Evolutionary conservation across 495 filamentous ascomycete genomes (phyloP).

Genomic region (Xylaria flabelliformis): DNA sequence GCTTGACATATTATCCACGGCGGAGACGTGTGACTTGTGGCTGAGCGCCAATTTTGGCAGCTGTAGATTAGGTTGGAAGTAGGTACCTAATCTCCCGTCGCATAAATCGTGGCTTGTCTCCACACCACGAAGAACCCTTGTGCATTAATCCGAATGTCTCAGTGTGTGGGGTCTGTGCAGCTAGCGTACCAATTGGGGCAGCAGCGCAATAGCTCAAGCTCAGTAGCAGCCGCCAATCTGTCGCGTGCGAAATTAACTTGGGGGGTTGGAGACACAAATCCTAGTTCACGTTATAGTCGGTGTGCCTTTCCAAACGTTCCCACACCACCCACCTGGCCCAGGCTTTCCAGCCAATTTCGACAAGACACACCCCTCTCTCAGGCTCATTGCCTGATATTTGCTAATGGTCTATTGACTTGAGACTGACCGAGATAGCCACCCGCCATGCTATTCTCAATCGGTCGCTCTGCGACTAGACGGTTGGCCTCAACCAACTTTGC

Average conservation of each 20-base stretch:
- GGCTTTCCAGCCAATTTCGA: not conserved
- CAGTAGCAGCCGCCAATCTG: conserved; percentile 20
- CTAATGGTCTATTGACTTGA: not conserved
- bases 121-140: not conserved
- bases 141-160: not conserved
- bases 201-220: conserved; percentile 4
- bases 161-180: not conserved
- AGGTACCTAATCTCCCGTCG: not conserved
- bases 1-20: not conserved
- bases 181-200: conserved; percentile 8
- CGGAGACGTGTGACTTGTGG: not conserved
- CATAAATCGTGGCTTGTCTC: not conserved
- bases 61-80: not conserved
- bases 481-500: conserved; percentile 33
- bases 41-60: not conserved
- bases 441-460: conserved; percentile 48
- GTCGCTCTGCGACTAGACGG: conserved; percentile 42
- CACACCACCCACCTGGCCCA: not conserved
- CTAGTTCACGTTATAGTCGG: not conserved
- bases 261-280: conserved; percentile 16
- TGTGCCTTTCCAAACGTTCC: not conserved
- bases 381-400: not conserved
- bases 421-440: conserved; percentile 14
- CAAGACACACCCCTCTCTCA: not conserved
- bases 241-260: conserved; percentile 24